phyloP scores from a whole-genome alignment of 345 rosid species.

The Arabis hirsuta region DNA sequence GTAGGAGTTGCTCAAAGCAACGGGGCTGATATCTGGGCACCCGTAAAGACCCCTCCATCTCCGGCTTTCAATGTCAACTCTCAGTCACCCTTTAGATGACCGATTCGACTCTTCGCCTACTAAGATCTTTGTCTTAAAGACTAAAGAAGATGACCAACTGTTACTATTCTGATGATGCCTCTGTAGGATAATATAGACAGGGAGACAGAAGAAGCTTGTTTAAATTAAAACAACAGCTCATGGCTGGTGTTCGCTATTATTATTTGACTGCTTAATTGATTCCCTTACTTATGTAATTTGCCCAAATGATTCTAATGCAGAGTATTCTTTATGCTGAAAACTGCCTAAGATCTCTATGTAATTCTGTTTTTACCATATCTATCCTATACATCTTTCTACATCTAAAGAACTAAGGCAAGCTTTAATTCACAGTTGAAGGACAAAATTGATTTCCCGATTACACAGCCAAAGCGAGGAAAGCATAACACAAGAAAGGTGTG shows the following conservation, averaged over 20 bases:
- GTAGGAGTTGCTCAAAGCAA: constrained; percentile 81
- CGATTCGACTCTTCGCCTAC: constrained; percentile 23
- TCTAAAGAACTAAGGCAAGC: constrained; percentile 8
- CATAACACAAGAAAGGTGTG: background rate
- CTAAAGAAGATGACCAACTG: constrained; percentile 22
- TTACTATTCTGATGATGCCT: constrained; percentile 20
- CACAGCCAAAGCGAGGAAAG: background rate
- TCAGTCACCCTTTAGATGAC: constrained; percentile 43
- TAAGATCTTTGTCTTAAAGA: constrained; percentile 22
- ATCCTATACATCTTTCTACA: background rate
- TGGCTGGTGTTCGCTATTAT: constrained; percentile 23
- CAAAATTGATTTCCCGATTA: background rate
- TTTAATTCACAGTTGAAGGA: background rate
- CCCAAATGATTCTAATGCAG: constrained; percentile 21
- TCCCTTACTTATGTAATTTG: constrained; percentile 30
- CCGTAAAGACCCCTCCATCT: constrained; percentile 73
- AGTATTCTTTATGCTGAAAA: background rate
- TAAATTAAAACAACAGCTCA: constrained; percentile 20
- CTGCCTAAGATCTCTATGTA: background rate
- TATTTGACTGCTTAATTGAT: constrained; percentile 29
- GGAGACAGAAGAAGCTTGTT: constrained; percentile 13
- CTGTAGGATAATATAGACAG: constrained; percentile 18
- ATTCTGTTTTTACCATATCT: background rate
- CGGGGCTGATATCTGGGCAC: constrained; percentile 98
- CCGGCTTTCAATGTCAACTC: constrained; percentile 52